A percentile compares a stretch with the other conserved stretches of the same genome.
These are phyloP conservation scores for Ricinus communis DNA, from an alignment of 345 rosid genomes.

Conservation along the genomic window DNA sequence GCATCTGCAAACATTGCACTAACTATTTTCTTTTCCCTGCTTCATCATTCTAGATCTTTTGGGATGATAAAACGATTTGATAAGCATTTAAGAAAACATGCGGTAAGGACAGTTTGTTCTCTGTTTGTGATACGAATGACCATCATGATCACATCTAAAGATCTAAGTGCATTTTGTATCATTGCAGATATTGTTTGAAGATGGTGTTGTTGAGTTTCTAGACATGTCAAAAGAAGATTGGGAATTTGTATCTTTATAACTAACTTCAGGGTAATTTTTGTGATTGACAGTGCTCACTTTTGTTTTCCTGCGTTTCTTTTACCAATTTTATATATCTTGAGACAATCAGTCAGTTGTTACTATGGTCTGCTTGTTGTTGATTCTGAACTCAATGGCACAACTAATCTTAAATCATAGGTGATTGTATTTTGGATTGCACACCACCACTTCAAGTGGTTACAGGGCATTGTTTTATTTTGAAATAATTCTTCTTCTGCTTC, in stretches of 20 bases:
- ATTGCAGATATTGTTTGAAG: slow-evolving; percentile 74
- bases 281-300: not conserved
- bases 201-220: slow-evolving; percentile 53
- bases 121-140: slow-evolving; percentile 2
- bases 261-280: not conserved
- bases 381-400: too few species aligned
- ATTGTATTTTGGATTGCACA: too few species aligned
- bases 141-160: slow-evolving; percentile 5
- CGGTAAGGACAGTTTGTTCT: slow-evolving; percentile 43
- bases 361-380: too few species aligned
- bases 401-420: too few species aligned
- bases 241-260: slow-evolving; percentile 47
- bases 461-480: too few species aligned
- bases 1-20: not conserved
- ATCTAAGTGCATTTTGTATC: slow-evolving; percentile 1
- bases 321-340: not conserved
- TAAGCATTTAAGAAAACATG: slow-evolving; percentile 56
- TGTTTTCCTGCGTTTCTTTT: not conserved
- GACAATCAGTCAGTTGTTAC: too few species aligned
- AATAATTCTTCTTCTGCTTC: too few species aligned
- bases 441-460: too few species aligned
- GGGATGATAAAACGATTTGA: slow-evolving; percentile 67
- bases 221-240: slow-evolving; percentile 75
- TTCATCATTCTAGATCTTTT: slow-evolving; percentile 50
- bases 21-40: not conserved